Percentiles rank a stretch among this genome's conserved stretches.
Conservation (phyloP, 2,329 filamentous ascomycete genomes). For the Colletotrichum destructivum region DNA sequence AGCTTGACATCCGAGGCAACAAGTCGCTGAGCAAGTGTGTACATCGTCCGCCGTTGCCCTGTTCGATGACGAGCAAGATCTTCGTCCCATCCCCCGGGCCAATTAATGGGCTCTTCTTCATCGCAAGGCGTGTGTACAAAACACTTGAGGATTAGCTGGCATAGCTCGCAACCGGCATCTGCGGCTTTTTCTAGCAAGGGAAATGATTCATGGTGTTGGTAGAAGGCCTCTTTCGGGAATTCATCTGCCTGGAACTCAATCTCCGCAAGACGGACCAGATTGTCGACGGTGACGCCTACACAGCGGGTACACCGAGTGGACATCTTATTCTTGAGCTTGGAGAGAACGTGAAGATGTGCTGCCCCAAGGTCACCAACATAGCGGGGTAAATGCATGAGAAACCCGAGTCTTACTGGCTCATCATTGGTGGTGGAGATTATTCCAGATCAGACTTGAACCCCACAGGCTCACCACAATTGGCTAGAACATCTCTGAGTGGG, state of each 20-base stretch:
- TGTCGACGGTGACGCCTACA: neutral
- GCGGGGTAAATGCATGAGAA: too few species aligned
- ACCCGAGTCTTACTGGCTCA: too few species aligned
- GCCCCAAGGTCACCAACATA: too few species aligned
- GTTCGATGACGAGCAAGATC: fast-evolving
- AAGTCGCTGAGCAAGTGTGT: neutral
- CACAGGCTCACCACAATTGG: too few species aligned
- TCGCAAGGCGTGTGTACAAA: neutral
- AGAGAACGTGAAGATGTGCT: too few species aligned
- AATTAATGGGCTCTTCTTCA: neutral
- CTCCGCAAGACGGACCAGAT: slow-evolving; percentile 9
- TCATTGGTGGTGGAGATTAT: too few species aligned
- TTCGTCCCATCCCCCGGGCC: neutral
- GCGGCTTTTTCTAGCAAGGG: neutral
- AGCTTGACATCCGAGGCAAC: neutral
- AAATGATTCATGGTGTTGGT: slow-evolving; percentile 11
- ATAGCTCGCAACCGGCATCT: slow-evolving; percentile 8
- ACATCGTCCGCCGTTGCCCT: neutral
- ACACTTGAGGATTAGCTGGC: slow-evolving; percentile 3
- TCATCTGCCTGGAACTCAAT: neutral
- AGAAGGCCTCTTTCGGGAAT: neutral
- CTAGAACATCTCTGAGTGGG: too few species aligned
- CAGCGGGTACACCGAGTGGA: neutral
- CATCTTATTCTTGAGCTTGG: neutral
- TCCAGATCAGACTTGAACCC: too few species aligned